A percentile compares a stretch with the other conserved stretches of the same genome.
phyloP scores from a whole-genome alignment of 2,329 filamentous ascomycete species.

The Fusarium goolgardi region DNA sequence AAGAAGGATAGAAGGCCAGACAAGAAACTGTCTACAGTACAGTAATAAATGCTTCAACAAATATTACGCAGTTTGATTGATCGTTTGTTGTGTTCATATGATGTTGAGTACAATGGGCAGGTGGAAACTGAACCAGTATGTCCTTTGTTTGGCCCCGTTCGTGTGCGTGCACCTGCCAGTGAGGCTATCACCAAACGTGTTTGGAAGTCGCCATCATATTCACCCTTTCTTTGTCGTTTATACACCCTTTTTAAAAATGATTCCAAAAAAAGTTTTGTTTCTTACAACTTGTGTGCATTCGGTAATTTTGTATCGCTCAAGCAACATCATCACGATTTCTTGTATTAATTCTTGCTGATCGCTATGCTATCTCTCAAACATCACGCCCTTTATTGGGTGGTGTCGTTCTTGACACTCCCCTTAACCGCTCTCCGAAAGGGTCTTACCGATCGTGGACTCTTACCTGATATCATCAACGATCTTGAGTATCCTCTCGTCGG shows the following conservation, averaged over 20 bases:
- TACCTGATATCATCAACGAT: slow-evolving; percentile 2
- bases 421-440: slow-evolving; percentile 4
- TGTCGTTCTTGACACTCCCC: slow-evolving; percentile 30
- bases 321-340: neutral
- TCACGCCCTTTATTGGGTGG: slow-evolving; percentile 35
- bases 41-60: neutral
- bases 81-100: neutral
- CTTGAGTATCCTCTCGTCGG: slow-evolving; percentile 1
- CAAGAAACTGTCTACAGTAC: slow-evolving; percentile 16
- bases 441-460: slow-evolving; percentile 2
- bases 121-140: neutral
- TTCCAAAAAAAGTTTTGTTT: neutral
- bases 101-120: neutral
- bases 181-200: neutral
- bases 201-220: slow-evolving; percentile 15
- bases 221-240: neutral
- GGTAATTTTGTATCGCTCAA: neutral
- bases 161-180: slow-evolving; percentile 9
- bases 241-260: neutral
- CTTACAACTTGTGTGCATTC: neutral
- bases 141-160: neutral
- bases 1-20: slow-evolving; percentile 5
- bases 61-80: neutral
- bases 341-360: neutral
- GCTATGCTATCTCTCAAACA: slow-evolving; percentile 35